Conservation (phyloP, 2,329 filamentous ascomycete species). For the Rhinocladiella similis region DNA sequence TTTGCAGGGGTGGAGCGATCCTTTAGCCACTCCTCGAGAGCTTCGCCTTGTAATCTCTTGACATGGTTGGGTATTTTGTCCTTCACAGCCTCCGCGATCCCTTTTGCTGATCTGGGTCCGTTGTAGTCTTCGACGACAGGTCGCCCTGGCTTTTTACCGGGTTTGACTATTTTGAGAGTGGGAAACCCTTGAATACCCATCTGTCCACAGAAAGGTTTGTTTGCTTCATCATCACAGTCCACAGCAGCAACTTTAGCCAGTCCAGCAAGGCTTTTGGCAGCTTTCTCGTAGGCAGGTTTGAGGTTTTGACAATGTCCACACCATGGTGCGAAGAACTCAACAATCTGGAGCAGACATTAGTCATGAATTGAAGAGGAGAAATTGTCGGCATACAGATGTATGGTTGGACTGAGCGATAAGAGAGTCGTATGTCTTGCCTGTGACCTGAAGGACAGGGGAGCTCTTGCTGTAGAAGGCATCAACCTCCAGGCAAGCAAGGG, state of each 20-base stretch:
- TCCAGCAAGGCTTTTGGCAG: conserved; percentile 82
- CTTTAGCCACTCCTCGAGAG: conserved; percentile 71
- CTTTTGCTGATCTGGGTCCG: conserved; percentile 78
- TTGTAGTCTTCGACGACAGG: conserved; percentile 90
- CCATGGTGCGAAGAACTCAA: conserved; percentile 92
- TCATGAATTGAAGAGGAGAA: conserved; percentile 18
- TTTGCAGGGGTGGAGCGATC: conserved; percentile 71
- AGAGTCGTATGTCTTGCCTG: conserved; percentile 74
- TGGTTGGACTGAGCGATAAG: conserved; percentile 87
- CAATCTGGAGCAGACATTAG: conserved; percentile 41
- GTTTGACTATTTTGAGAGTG: conserved; percentile 88
- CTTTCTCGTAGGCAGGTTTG: conserved; percentile 94
- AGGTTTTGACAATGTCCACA: conserved; percentile 96
- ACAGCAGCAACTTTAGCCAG: conserved; percentile 92
- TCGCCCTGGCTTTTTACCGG: conserved; percentile 75
- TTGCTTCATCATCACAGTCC: conserved; percentile 90
- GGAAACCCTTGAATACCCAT: conserved; percentile 95
- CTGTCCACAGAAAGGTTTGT: conserved; percentile 80
- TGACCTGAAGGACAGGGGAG: conserved; percentile 83
- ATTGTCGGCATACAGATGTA: conserved; percentile 68
- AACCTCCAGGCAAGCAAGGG: conserved; percentile 60
- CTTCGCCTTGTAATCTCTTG: conserved; percentile 75
- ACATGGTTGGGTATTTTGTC: conserved; percentile 92
- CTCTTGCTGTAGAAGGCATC: conserved; percentile 80
- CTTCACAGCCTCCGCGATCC: conserved; percentile 80